phyloP scores from a whole-genome alignment of 2,329 filamentous ascomycete species.

The Penicillium sclerotigenum region DNA sequence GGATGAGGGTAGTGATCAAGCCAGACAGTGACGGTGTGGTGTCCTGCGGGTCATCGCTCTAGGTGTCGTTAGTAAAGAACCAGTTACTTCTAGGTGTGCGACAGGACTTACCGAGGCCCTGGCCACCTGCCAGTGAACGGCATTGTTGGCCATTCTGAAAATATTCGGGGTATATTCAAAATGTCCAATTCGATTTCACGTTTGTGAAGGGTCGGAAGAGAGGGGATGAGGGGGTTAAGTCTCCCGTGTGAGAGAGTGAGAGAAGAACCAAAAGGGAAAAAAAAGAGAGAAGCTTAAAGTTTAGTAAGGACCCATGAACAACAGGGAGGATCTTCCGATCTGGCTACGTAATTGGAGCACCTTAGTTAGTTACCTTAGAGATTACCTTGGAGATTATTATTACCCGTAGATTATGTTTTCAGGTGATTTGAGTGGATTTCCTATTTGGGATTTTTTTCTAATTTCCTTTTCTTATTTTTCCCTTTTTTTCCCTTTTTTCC shows the following conservation, averaged over 20 bases:
- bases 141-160: slow-evolving; percentile 18
- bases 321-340: slow-evolving; percentile 17
- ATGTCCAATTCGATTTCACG: slow-evolving; percentile 1
- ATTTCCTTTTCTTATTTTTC: neutral
- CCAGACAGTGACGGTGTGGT: slow-evolving; percentile 43
- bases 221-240: neutral
- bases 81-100: neutral
- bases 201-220: neutral
- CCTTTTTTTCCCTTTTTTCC: neutral
- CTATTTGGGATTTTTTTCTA: neutral
- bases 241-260: neutral
- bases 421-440: neutral
- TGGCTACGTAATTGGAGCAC: slow-evolving; percentile 18
- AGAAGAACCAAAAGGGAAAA: slow-evolving; percentile 1
- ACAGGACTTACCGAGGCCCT: slow-evolving; percentile 6
- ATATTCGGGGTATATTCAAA: neutral
- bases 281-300: slow-evolving; percentile 16
- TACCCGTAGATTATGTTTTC: neutral
- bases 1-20: slow-evolving; percentile 50
- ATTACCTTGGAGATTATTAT: no score
- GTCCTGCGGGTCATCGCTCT: slow-evolving; percentile 13
- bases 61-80: neutral
- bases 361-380: no score
- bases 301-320: neutral
- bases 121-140: slow-evolving; percentile 16